phyloP scores from a whole-genome alignment of 768 basidiomycete genomes.

The Thelephora ganbajun region DNA sequence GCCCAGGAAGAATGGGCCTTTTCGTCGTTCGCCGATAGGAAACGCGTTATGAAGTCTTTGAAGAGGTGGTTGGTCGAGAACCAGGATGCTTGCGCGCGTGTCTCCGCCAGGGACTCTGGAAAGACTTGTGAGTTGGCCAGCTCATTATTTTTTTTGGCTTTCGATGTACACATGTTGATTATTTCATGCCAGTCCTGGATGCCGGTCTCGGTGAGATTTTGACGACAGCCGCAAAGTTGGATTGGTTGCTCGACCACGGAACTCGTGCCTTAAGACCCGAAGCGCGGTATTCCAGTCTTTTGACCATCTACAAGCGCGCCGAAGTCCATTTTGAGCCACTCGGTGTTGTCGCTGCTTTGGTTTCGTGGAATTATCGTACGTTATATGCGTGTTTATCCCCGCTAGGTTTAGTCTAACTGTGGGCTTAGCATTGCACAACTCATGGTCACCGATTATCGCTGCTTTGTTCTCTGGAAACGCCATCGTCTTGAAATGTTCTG shows the following conservation, averaged over 20 bases:
- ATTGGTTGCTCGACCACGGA: slow-evolving; percentile 82
- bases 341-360: slow-evolving; percentile 84
- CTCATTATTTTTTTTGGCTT: neutral
- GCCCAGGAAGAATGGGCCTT: slow-evolving; percentile 67
- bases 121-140: slow-evolving; percentile 62
- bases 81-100: slow-evolving; percentile 71
- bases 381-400: neutral
- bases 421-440: slow-evolving; percentile 72
- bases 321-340: slow-evolving; percentile 80
- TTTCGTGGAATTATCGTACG: slow-evolving; percentile 92
- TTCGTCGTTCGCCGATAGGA: slow-evolving; percentile 66
- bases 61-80: slow-evolving; percentile 90
- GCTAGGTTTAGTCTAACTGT: neutral
- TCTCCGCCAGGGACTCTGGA: slow-evolving; percentile 88
- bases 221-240: slow-evolving; percentile 88
- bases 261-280: slow-evolving; percentile 66
- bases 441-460: slow-evolving; percentile 87
- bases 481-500: slow-evolving; percentile 84
- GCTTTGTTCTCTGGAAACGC: slow-evolving; percentile 84
- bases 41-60: slow-evolving; percentile 74
- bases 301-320: slow-evolving; percentile 66
- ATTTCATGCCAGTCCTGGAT: slow-evolving; percentile 56
- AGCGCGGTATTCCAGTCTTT: slow-evolving; percentile 46
- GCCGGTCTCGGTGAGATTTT: slow-evolving; percentile 91
- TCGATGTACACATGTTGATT: neutral